phyloP scores from a whole-genome alignment of 2,329 filamentous ascomycete genomes.

The Talaromyces sp. region DNA sequence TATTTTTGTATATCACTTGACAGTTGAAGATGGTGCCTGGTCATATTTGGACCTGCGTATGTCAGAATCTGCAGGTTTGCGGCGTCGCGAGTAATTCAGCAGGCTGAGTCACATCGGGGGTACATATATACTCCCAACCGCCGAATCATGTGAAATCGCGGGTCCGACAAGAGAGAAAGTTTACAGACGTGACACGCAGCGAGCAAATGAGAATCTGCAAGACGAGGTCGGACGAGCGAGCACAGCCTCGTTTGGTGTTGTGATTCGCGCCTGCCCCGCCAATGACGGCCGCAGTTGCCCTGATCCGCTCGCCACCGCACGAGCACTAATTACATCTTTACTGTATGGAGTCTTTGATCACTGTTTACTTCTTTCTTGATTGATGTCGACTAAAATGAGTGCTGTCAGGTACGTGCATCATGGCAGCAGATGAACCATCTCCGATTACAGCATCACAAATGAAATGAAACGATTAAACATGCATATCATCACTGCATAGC shows the following conservation, averaged over 20 bases:
- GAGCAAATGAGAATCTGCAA: background rate
- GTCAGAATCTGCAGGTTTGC: background rate
- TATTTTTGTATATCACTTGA: background rate
- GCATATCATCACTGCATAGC: background rate
- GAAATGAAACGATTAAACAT: background rate
- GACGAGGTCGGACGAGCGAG: background rate
- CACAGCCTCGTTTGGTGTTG: background rate
- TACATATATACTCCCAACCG: background rate
- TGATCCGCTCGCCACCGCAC: background rate
- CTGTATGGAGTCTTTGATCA: background rate
- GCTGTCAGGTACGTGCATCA: background rate
- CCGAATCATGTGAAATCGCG: background rate
- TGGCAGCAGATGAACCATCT: background rate
- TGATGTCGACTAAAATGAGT: background rate
- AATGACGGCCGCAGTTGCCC: background rate
- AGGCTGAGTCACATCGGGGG: background rate
- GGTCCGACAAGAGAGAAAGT: background rate
- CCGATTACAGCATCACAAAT: background rate
- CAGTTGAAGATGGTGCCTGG: background rate
- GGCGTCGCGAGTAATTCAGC: background rate
- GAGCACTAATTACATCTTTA: background rate
- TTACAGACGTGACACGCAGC: background rate
- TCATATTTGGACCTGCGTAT: background rate
- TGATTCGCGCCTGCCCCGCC: background rate
- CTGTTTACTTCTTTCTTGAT: background rate